Evolutionary conservation across 2,329 filamentous ascomycete genomes (phyloP), one percentile per base, ranked within the genome.

Genomic region (Macrophomina pseudophaseolina): DNA sequence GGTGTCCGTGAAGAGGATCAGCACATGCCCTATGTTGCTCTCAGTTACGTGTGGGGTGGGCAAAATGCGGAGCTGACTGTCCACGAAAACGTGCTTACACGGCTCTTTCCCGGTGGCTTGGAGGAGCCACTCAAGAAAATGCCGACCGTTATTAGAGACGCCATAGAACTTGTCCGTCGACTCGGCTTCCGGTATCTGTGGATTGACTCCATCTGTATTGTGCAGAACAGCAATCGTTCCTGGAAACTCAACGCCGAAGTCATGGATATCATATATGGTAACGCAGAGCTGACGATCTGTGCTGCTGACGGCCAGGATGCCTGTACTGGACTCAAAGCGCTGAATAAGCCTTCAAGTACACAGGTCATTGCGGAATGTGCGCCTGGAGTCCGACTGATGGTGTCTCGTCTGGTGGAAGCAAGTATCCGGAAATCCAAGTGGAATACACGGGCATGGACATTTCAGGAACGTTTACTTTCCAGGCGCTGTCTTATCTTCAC

Each of bases 401-500:
- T 72, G 64, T 30, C 38, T 9, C 30, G 28, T 5, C 30, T 53
- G 11, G 53, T 44, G 14, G 70, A 76, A 48, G 66, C 66, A 6
- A 28, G 66, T 40, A 72, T 76, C 11, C 59, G 65, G 4, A 54
- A 65, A 11, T 76, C 75, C 5, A 71, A 66, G 32, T 79, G 78
- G 75, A 78, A 76, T 64, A 72, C 70, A 1, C 72, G 79, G 46
- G 78, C 75, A 0, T 80, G 79, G 79, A 80, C 78, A 1, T 79
- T 79, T 64, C 78, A 80, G 69, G 78, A 80, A 68, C 69, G 75
- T 35, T 70, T 80, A 32, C 73, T 80, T 1, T 79, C 78, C 0
- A 64, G 71, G 5, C 70, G 78, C 7, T 76, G 75, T 49, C 71
- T 81, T 0, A 73, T 80, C 11, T 80, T 81, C 44, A 74, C 75